Conservation (phyloP, 306 rosid species). For the Carpinus viminea region DNA sequence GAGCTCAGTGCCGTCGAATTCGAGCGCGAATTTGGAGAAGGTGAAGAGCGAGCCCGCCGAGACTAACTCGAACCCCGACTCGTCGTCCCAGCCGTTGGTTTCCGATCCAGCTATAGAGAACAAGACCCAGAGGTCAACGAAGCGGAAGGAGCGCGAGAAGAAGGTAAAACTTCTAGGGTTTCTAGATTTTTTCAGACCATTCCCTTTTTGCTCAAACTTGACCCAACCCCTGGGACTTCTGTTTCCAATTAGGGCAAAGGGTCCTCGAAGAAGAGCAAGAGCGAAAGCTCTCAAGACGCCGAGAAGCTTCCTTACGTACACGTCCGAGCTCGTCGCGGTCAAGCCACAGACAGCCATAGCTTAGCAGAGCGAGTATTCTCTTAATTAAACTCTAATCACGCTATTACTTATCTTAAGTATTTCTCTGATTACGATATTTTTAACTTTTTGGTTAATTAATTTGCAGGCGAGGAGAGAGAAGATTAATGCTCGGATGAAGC, state of each 20-base stretch:
- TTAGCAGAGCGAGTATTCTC: constrained; percentile 88
- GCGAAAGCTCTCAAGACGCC: constrained; percentile 56
- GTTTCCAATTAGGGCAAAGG: constrained; percentile 55
- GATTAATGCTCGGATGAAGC: constrained; percentile 95
- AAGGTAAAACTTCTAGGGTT: constrained; percentile 54
- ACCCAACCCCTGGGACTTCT: constrained; percentile 11
- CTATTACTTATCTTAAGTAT: constrained; percentile 1
- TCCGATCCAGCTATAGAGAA: constrained; percentile 58
- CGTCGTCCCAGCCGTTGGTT: constrained; percentile 42
- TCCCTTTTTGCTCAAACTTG: constrained; percentile 26
- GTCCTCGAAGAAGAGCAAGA: constrained; percentile 70
- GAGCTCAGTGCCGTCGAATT: constrained; percentile 33
- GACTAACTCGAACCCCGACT: constrained; percentile 63
- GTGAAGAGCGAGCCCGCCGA: constrained; percentile 79
- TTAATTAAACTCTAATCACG: constrained; percentile 36
- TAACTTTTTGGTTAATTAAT: neutral
- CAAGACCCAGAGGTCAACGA: constrained; percentile 52
- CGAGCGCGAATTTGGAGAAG: constrained; percentile 50
- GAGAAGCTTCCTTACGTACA: constrained; percentile 85
- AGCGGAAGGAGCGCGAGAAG: constrained; percentile 95
- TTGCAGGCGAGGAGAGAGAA: constrained; percentile 99
- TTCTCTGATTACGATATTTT: constrained; percentile 14
- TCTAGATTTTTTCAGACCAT: neutral
- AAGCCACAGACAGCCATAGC: constrained; percentile 99
- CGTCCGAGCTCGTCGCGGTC: constrained; percentile 97